Conservation (phyloP, 352 stramenopile species). For the Elongisporangium undulatum region DNA sequence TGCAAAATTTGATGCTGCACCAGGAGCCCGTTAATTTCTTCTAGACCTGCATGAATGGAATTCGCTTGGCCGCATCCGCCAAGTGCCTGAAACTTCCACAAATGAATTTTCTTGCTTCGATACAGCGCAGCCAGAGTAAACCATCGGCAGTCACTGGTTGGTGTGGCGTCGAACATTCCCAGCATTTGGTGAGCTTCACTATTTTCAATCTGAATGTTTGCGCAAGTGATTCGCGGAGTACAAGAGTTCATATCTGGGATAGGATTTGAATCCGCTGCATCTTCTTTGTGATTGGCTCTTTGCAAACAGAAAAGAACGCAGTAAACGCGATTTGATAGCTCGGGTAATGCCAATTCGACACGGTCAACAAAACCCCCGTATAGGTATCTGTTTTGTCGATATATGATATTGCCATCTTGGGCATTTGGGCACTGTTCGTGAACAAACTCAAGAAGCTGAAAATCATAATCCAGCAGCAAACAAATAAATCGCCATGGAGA, state of each 20-base stretch:
- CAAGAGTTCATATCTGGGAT: slow-evolving; percentile 5
- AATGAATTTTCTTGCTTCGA: slow-evolving; percentile 39
- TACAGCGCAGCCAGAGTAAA: slow-evolving; percentile 48
- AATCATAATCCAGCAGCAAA: slow-evolving; percentile 54
- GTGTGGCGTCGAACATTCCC: slow-evolving; percentile 36
- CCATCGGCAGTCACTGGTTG: slow-evolving; percentile 29
- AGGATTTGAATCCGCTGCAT: background rate
- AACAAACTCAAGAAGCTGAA: slow-evolving; percentile 59
- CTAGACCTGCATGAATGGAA: slow-evolving; percentile 44
- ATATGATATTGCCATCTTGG: slow-evolving; percentile 19
- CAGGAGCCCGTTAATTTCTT: slow-evolving; percentile 48
- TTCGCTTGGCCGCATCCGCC: slow-evolving; percentile 28
- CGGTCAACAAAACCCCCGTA: slow-evolving; percentile 50
- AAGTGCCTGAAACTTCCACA: slow-evolving; percentile 50
- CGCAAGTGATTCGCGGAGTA: background rate
- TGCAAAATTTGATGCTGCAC: slow-evolving; percentile 48
- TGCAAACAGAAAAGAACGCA: slow-evolving; percentile 53
- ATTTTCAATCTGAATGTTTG: slow-evolving; percentile 49
- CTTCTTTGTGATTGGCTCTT: slow-evolving; percentile 4
- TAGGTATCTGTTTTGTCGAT: slow-evolving; percentile 39
- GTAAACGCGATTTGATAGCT: slow-evolving; percentile 35
- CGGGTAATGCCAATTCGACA: slow-evolving; percentile 28
- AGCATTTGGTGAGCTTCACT: slow-evolving; percentile 36
- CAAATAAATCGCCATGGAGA: slow-evolving; percentile 51
- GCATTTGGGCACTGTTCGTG: slow-evolving; percentile 41